These are phyloP conservation scores for Fusarium drepaniforme DNA, from an alignment of 2,329 filamentous ascomycete species.

Conservation along the genomic window DNA sequence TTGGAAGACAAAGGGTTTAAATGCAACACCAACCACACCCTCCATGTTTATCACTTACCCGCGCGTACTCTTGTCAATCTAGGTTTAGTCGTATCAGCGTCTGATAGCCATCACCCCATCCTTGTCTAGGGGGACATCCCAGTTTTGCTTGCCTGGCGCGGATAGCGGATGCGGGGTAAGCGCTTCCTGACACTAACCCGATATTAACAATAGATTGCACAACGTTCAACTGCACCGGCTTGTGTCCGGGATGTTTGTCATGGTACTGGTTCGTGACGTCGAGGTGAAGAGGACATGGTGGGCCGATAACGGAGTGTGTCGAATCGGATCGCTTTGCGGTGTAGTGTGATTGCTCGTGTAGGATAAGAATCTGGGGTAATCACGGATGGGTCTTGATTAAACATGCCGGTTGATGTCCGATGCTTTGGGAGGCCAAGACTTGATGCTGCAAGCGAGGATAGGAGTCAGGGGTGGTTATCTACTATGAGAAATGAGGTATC, in stretches of 20 bases:
- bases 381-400: not conserved
- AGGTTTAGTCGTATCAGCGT: not conserved
- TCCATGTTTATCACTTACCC: not conserved
- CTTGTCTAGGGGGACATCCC: not conserved
- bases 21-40: not conserved
- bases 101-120: not conserved
- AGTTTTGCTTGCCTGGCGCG: not conserved
- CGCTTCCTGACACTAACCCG: not conserved
- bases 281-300: not conserved
- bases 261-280: not conserved
- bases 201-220: slow-evolving; percentile 2
- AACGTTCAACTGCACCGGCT: not conserved
- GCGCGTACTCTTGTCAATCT: not conserved
- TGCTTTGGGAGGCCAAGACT: not conserved
- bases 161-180: slow-evolving; percentile 2
- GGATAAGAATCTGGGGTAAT: slow-evolving; percentile 1
- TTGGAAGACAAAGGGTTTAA: not conserved
- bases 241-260: not conserved
- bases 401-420: not conserved
- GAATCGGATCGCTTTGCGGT: not conserved
- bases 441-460: not conserved
- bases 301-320: not conserved
- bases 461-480: not conserved
- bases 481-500: not conserved
- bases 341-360: not conserved